Evolutionary conservation across 2,329 filamentous ascomycete genomes (phyloP), one percentile per base, ranked within the genome.

Genomic region (Diaporthe sp.): DNA sequence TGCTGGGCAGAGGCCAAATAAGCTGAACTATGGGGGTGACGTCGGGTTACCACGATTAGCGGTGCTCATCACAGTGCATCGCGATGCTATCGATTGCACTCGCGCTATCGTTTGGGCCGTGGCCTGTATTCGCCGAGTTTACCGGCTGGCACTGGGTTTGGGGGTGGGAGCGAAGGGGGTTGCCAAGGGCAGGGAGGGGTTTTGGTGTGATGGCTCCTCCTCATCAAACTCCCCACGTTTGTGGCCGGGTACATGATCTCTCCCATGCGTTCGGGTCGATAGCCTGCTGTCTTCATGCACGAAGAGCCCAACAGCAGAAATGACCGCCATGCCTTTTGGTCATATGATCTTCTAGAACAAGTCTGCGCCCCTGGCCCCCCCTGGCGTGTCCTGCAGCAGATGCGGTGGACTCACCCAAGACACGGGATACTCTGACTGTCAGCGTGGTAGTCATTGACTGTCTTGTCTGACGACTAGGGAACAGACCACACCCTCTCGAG

Each of bases 301-400:
- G 71, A 42, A 22, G 49, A 55, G 53, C 22, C 67, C 57, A 72
- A 65, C 57, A 49, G 39, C 51, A 65, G 68, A 19, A 31, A 72
- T 61, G 71, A 28, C 25, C 65, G 68, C 73, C 51, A 62, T 44
- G 37, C 51, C 68, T 46, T 42, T n/a, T 53, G 71, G 49, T 62
- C 73, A 72, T 72, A 57, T 72, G 68, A 67, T 65, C 49, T 75
- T 75, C 68, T 67, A 72, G 73, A 75, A 75, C 34, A 58, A 75
- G 49, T 65, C 68, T 72, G 73, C 62, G 73, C 65, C 57, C 57
- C 55, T 42, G 6, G 42, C 17, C 28, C 42, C 37, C 65, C 44
- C 17, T 28, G 22, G n/a, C 60, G 46, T 22, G 49, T 44, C 22
- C 49, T 67, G 25, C 58, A 62, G 71, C 71, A 65, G 15, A 46